These are phyloP conservation scores for Conoideocrella luteorostrata DNA, from an alignment of 2,329 filamentous ascomycete species.

Conservation along the genomic window DNA sequence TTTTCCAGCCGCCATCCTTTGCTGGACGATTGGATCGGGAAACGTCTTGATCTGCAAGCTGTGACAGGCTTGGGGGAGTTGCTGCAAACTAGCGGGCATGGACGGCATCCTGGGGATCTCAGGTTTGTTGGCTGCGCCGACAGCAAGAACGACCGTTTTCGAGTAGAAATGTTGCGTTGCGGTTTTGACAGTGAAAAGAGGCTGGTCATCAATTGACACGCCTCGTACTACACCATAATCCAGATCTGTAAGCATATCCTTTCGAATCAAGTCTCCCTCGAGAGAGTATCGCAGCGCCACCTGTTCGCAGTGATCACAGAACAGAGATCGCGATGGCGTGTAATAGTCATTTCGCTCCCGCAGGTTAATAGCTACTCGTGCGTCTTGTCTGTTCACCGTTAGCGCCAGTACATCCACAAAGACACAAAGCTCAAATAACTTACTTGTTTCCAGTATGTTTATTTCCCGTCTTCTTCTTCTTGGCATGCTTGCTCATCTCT, in stretches of 20 bases:
- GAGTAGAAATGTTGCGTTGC: slow-evolving; percentile 48
- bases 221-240: slow-evolving; percentile 46
- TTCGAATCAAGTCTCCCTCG: slow-evolving; percentile 44
- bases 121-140: slow-evolving; percentile 61
- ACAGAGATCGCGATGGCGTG: slow-evolving; percentile 55
- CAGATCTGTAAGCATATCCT: slow-evolving; percentile 57
- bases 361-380: slow-evolving; percentile 52
- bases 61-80: slow-evolving; percentile 48
- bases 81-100: slow-evolving; percentile 15
- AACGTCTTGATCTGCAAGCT: slow-evolving; percentile 57
- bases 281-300: slow-evolving; percentile 49
- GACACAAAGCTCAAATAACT: slow-evolving; percentile 13
- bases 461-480: slow-evolving; percentile 49
- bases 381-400: slow-evolving; percentile 29
- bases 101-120: slow-evolving; percentile 34
- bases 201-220: slow-evolving; percentile 38
- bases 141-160: slow-evolving; percentile 60
- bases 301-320: slow-evolving; percentile 54
- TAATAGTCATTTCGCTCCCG: slow-evolving; percentile 65
- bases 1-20: slow-evolving; percentile 42
- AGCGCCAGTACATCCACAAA: not conserved
- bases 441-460: slow-evolving; percentile 36
- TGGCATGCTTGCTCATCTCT: slow-evolving; percentile 72
- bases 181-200: slow-evolving; percentile 60
- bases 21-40: slow-evolving; percentile 44